These are phyloP conservation scores for Fusarium stilboides DNA, from an alignment of 2,329 filamentous ascomycete species.

Conservation along the genomic window DNA sequence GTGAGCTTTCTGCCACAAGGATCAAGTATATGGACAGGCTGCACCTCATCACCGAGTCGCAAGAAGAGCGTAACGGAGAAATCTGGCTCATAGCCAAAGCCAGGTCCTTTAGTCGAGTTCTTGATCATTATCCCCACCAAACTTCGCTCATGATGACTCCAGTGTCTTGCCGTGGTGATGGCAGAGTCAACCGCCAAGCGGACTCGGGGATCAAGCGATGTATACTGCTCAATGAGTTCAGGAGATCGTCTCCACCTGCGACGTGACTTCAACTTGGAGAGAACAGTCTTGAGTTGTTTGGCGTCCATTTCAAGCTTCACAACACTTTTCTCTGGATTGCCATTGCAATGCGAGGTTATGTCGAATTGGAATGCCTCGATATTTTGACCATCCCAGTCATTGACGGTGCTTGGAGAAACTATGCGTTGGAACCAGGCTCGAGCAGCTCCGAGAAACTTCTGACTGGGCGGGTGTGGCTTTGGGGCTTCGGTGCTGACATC, in stretches of 20 bases:
- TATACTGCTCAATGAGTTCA: not conserved
- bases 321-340: not conserved
- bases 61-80: slow-evolving; percentile 5
- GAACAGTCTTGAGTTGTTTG: slow-evolving; percentile 1
- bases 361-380: slow-evolving; percentile 7
- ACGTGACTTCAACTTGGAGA: not conserved
- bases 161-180: not conserved
- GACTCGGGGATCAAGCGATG: not conserved
- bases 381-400: not conserved
- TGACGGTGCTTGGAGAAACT: not conserved
- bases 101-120: not conserved
- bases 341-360: not conserved
- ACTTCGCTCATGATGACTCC: not conserved
- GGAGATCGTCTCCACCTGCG: not conserved
- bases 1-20: not conserved
- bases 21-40: not conserved
- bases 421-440: slow-evolving; percentile 5
- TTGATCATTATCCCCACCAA: slow-evolving; percentile 2
- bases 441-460: not conserved
- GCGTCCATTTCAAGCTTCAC: not conserved
- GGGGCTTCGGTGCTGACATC: too few species aligned
- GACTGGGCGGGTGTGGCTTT: too few species aligned
- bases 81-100: slow-evolving; percentile 1
- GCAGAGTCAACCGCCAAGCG: not conserved
- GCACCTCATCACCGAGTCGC: not conserved